These are phyloP conservation scores for Coniochaeta prunicola DNA, from an alignment of 2,329 filamentous ascomycete genomes.

Conservation along the genomic window DNA sequence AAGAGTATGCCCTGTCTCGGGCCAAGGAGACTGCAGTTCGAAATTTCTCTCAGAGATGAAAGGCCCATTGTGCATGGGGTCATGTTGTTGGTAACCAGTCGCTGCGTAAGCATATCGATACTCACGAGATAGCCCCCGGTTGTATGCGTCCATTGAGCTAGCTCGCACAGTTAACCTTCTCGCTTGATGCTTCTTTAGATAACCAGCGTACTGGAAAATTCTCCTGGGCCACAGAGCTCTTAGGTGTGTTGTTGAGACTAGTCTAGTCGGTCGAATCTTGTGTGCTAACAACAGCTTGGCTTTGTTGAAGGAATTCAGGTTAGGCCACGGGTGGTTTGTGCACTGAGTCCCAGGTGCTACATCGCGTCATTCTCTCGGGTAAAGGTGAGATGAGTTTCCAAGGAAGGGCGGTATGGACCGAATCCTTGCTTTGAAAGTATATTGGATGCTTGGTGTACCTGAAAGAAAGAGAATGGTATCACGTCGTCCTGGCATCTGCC, in stretches of 20 bases:
- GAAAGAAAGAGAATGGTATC: neutral
- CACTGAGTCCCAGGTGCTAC: neutral
- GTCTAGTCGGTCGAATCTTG: neutral
- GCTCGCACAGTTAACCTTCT: neutral
- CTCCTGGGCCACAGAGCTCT: neutral
- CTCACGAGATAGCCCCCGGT: neutral
- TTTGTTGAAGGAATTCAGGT: neutral
- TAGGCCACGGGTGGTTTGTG: neutral
- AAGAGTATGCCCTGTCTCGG: neutral
- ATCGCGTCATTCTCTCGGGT: neutral
- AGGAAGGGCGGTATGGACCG: neutral
- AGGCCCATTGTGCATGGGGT: neutral
- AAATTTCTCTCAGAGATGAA: neutral
- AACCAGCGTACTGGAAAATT: too few relatives aligned
- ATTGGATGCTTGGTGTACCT: neutral
- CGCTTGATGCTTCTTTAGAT: too few relatives aligned
- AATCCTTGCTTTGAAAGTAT: neutral
- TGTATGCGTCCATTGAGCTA: neutral
- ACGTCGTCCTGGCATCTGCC: too few relatives aligned
- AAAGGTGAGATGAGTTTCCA: neutral
- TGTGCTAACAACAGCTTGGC: neutral
- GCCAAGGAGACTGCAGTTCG: neutral
- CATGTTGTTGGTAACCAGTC: neutral
- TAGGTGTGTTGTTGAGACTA: neutral
- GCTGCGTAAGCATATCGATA: neutral